Percentiles rank a stretch among this genome's conserved stretches.
Conservation (phyloP, 768 basidiomycete genomes). For the Mycena metata region DNA sequence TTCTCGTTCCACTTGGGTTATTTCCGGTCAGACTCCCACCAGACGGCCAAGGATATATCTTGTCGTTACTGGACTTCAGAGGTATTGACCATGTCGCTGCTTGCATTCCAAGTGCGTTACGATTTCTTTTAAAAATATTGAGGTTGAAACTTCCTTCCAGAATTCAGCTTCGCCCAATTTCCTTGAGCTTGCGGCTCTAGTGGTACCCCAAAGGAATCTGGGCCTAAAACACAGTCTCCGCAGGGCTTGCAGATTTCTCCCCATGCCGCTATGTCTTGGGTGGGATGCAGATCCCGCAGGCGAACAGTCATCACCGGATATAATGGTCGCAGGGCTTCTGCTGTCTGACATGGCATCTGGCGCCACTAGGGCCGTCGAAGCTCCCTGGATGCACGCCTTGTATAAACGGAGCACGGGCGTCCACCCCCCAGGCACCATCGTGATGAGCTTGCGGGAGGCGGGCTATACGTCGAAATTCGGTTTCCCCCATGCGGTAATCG, state of each 20-base stretch:
- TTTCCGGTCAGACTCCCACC: no score
- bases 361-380: constrained; percentile 7
- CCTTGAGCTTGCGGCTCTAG: constrained; percentile 8
- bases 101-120: not conserved
- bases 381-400: constrained; percentile 9
- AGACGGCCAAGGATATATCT: no score
- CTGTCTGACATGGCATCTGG: constrained; percentile 11
- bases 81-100: not conserved
- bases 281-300: constrained; percentile 17
- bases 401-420: constrained; percentile 1
- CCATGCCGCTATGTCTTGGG: constrained; percentile 17
- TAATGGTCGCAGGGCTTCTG: not conserved
- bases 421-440: constrained; percentile 1
- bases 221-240: not conserved
- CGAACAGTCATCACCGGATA: not conserved
- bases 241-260: constrained; percentile 9
- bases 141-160: not conserved
- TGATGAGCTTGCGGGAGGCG: constrained; percentile 1
- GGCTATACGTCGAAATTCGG: constrained; percentile 3
- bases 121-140: not conserved
- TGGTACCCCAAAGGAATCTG: not conserved
- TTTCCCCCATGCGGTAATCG: not conserved
- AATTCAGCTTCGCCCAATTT: constrained; percentile 3
- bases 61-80: no score
- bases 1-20: no score